Conservation (phyloP, 441 rosid genomes). For the Viola pubescens region DNA sequence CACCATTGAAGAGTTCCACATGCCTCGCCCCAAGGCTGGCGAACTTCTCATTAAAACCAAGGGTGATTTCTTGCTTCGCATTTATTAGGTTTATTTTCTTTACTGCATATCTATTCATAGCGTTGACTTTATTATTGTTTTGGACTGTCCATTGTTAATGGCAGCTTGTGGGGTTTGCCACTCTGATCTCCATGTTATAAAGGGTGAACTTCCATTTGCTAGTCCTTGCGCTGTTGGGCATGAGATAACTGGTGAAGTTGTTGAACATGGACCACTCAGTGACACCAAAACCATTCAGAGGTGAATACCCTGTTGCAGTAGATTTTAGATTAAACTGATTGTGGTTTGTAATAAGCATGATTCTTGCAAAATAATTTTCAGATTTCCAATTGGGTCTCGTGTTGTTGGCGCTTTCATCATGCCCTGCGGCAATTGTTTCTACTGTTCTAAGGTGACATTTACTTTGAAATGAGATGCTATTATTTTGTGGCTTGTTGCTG, state of each 20-base stretch:
- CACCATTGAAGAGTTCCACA: constrained; percentile 73
- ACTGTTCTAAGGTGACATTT: constrained; percentile 64
- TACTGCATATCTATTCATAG: neutral
- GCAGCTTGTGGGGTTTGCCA: constrained; percentile 97
- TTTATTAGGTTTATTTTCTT: neutral
- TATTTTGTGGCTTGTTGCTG: neutral
- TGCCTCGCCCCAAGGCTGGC: constrained; percentile 83
- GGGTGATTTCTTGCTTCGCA: constrained; percentile 24
- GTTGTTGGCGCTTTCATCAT: constrained; percentile 96
- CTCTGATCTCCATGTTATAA: constrained; percentile 95
- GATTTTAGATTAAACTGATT: neutral
- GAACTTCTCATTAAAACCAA: constrained; percentile 89
- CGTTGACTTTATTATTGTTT: neutral
- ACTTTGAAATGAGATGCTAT: constrained; percentile 1
- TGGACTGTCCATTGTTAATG: neutral
- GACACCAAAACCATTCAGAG: constrained; percentile 53
- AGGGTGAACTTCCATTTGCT: constrained; percentile 88
- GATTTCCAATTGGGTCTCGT: constrained; percentile 76
- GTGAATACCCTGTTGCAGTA: constrained; percentile 17
- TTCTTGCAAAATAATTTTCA: constrained; percentile 19
- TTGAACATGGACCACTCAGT: constrained; percentile 79
- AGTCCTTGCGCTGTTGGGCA: constrained; percentile 89
- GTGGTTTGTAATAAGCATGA: neutral
- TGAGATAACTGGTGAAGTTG: constrained; percentile 94
- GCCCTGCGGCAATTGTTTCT: constrained; percentile 92